Conservation (phyloP, 2,329 filamentous ascomycete species). For the Aspergillus persii region DNA sequence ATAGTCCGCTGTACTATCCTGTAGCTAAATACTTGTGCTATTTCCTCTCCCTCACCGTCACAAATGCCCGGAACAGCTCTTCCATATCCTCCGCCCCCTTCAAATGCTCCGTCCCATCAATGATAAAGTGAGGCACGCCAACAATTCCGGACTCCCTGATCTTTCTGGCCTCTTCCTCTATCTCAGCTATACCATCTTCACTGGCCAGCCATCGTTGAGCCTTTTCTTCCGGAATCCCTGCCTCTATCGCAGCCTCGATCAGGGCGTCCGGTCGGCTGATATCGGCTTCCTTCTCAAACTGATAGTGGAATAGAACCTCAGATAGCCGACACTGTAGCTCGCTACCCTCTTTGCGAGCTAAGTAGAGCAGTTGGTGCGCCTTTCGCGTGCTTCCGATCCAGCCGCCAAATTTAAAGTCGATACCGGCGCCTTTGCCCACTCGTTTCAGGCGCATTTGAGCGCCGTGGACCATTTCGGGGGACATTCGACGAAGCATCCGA, state of each 20-base stretch:
- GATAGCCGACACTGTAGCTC: constrained; percentile 18
- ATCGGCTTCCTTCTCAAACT: constrained; percentile 33
- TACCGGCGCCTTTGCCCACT: constrained; percentile 28
- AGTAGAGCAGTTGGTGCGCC: constrained; percentile 35
- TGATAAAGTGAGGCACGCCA: constrained; percentile 10
- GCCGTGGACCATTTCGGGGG: not conserved
- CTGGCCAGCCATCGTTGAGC: constrained; percentile 10
- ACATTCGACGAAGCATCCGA: not conserved
- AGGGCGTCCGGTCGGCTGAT: constrained; percentile 26
- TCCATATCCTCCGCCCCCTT: not conserved
- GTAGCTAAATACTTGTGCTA: not conserved
- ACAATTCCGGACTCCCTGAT: constrained; percentile 6
- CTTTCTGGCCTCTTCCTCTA: constrained; percentile 38
- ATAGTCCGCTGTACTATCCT: too few relatives aligned
- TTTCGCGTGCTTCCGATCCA: constrained; percentile 34
- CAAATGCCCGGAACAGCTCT: not conserved
- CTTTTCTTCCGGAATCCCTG: constrained; percentile 18
- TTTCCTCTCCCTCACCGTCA: not conserved
- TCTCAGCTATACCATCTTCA: constrained; percentile 33
- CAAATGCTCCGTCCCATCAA: not conserved
- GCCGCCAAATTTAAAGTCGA: constrained; percentile 34
- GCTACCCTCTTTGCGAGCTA: constrained; percentile 14
- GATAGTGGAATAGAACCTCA: constrained; percentile 27
- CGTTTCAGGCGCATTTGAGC: constrained; percentile 14
- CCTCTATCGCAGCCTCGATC: constrained; percentile 17